phyloP scores from a whole-genome alignment of 768 basidiomycete genomes.

The Termitomyces sp. region DNA sequence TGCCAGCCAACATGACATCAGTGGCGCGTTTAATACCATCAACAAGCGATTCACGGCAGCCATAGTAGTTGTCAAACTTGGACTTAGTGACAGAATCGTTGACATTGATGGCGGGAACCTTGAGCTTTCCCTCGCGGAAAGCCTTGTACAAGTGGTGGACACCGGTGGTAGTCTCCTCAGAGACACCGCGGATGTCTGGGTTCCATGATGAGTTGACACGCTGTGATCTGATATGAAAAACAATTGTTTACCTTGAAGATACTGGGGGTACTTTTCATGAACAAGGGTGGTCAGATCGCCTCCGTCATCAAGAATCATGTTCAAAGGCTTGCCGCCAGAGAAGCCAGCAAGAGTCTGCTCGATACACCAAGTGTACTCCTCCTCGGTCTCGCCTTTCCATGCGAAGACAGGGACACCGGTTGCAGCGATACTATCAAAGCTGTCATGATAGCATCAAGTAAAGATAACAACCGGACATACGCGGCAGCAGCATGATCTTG shows the following conservation, averaged over 20 bases:
- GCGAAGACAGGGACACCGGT: constrained; percentile 98
- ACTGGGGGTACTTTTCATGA: constrained; percentile 95
- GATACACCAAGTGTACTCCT: constrained; percentile 98
- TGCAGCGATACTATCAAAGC: constrained; percentile 72
- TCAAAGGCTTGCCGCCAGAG: constrained; percentile 74
- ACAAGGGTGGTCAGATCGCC: constrained; percentile 94
- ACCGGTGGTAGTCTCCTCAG: constrained; percentile 99
- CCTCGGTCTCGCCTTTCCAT: constrained; percentile 99
- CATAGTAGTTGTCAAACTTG: constrained; percentile 99
- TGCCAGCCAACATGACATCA: constrained; percentile 99
- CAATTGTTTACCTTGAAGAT: constrained; percentile 52
- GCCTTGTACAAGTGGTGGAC: constrained; percentile 99
- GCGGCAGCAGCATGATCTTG: constrained; percentile 99
- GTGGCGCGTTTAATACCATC: constrained; percentile 99
- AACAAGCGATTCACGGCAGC: constrained; percentile 98
- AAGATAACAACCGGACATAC: constrained; percentile 37
- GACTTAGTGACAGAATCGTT: constrained; percentile 99
- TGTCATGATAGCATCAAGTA: constrained; percentile 1
- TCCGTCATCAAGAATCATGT: constrained; percentile 99
- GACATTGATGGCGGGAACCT: constrained; percentile 98
- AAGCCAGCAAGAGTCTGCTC: constrained; percentile 94
- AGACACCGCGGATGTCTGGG: constrained; percentile 84
- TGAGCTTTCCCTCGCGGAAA: constrained; percentile 92
- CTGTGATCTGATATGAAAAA: not conserved
- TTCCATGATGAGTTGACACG: constrained; percentile 5